Base-by-base conservation (phyloP, 441 rosid genomes). In the Lepidium campestre region DNA sequence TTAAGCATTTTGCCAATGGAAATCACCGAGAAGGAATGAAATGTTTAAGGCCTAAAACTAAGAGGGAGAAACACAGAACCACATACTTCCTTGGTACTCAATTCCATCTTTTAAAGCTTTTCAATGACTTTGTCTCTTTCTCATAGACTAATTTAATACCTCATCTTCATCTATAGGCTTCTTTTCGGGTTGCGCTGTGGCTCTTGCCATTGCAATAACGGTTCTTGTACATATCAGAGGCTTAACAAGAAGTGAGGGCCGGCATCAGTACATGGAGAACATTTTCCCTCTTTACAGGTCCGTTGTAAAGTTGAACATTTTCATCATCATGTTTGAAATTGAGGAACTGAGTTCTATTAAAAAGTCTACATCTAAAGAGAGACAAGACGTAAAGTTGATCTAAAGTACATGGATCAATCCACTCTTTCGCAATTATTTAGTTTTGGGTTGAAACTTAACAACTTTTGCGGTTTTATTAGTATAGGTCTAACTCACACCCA, bases 211-310 rank as follows among this genome's bases (percentile, higher is more conserved):
- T 34, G 83, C 91, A 14, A 70, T 86, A 62, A 22, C 65, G 18
- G 75, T 82, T 62, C 52, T 79, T 59, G 63, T 89, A 68, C 93
- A 81, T 57, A 82, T 83, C 32, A 82, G 91, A 75, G 52, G 79
- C 71, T 7, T 89, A 57, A 74, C 82, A 7, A 39, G 71, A 15
- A 82, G 86, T 47, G 58, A 67, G 11, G 88, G 86, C 3, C 47
- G 83, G 1, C 65, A 76, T 45, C 63, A 68, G 34, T 89, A 92
- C 57, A 92, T 87, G 98, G 85, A 77, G 49, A 92, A 79, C 68
- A 86, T 89, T 45, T 92, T 92, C 59, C 95, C 93, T 45, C 88
- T 92, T 31, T 87, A 89, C 73, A 81, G 90, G 96, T 83, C 15
- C 2, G n/a, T 74, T 49, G 6, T 12, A 63, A 45, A 48, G 37